Evolutionary conservation across 306 rosid species (phyloP).

Genomic region (Cucurbita argyrosperma): DNA sequence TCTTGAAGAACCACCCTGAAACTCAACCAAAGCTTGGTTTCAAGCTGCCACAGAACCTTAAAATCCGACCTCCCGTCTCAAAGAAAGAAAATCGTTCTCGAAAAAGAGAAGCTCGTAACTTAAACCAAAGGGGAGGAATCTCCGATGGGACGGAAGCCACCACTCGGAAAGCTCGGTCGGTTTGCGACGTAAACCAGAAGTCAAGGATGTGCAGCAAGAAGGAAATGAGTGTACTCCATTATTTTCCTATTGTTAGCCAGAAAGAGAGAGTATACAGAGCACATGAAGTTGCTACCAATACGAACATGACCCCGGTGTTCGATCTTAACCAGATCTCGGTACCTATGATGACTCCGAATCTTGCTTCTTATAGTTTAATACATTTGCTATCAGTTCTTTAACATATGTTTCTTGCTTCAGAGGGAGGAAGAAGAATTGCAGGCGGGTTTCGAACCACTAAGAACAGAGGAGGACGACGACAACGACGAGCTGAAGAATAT

Average conservation of each 20-base stretch:
- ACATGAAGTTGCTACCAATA: constrained; percentile 36
- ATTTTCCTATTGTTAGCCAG: constrained; percentile 31
- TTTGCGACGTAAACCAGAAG: constrained; percentile 50
- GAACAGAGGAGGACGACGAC: constrained; percentile 53
- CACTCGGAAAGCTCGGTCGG: constrained; percentile 18
- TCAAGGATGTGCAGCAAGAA: constrained; percentile 21
- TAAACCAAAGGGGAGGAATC: constrained; percentile 35
- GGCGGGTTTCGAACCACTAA: constrained; percentile 26
- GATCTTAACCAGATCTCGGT: constrained; percentile 96
- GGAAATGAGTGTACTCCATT: constrained; percentile 23
- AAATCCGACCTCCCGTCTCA: constrained; percentile 15
- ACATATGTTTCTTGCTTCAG: constrained; percentile 18
- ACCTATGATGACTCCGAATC: not conserved
- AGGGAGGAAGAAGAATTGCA: constrained; percentile 72
- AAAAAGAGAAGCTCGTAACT: constrained; percentile 26
- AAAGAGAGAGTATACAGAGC: constrained; percentile 37
- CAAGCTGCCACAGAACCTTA: constrained; percentile 20
- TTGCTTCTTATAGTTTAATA: not conserved
- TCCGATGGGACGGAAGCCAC: constrained; percentile 25
- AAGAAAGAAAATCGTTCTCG: constrained; percentile 31
- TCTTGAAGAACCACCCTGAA: constrained; percentile 35
- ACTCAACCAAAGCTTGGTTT: constrained; percentile 23
- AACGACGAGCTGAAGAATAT: constrained; percentile 64
- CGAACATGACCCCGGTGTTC: constrained; percentile 7
- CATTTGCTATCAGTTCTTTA: not conserved